These are phyloP conservation scores for Bacterosira constricta DNA, from an alignment of 108 stramenopile species.

Conservation along the genomic window DNA sequence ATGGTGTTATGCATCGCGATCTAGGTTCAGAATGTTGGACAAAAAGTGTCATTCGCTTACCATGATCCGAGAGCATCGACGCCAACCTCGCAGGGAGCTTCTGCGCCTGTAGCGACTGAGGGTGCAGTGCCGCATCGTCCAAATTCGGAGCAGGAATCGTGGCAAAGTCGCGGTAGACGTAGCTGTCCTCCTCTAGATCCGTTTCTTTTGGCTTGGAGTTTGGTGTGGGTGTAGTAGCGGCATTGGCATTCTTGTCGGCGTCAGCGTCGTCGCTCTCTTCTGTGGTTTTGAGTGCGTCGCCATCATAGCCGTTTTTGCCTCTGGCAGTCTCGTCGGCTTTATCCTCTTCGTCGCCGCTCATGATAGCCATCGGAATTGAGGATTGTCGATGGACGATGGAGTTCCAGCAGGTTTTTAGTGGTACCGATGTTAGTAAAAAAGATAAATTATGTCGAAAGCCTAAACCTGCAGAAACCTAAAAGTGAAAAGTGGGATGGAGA, in stretches of 20 bases:
- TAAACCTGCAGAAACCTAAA: no score
- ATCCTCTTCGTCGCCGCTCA: no score
- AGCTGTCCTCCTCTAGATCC: background rate
- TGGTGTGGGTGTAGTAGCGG: background rate
- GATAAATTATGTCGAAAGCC: no score
- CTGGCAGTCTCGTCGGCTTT: no score
- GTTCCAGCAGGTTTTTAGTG: no score
- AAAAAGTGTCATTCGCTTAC: slow-evolving; percentile 4
- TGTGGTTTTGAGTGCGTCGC: no score
- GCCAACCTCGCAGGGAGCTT: slow-evolving; percentile 20
- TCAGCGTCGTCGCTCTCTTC: background rate
- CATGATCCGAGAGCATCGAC: slow-evolving; percentile 14
- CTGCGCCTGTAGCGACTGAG: slow-evolving; percentile 20
- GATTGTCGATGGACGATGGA: no score
- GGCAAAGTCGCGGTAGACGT: slow-evolving; percentile 23
- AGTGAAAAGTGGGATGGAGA: no score
- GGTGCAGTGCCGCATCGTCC: background rate
- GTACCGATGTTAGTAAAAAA: no score
- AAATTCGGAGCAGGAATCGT: background rate
- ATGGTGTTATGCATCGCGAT: background rate
- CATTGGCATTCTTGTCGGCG: background rate
- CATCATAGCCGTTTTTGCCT: no score
- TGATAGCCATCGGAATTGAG: no score
- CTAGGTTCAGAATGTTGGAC: background rate
- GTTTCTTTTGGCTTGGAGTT: slow-evolving; percentile 1